phyloP scores from a whole-genome alignment of 2,329 filamentous ascomycete genomes.

The Lecanicillium sp. region DNA sequence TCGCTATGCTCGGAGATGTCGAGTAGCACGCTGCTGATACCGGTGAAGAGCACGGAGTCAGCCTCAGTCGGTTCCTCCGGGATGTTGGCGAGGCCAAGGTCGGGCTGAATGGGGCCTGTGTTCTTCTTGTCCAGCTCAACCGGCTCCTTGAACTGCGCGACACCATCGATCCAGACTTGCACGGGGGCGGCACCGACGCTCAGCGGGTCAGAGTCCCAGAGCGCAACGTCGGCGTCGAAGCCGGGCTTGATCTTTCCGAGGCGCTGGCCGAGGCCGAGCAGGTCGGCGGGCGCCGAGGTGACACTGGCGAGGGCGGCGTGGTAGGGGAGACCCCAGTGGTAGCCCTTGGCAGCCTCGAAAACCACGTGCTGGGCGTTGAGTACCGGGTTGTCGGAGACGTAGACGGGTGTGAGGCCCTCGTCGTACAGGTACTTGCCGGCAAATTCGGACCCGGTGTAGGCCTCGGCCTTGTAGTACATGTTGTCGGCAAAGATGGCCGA shows the following conservation, averaged over 20 bases:
- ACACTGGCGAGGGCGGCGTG: slow-evolving; percentile 53
- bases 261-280: slow-evolving; percentile 50
- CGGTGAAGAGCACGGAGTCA: slow-evolving; percentile 39
- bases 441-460: slow-evolving; percentile 58
- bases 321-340: slow-evolving; percentile 55
- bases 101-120: slow-evolving; percentile 31
- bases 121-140: slow-evolving; percentile 48
- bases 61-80: slow-evolving; percentile 34
- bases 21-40: slow-evolving; percentile 29
- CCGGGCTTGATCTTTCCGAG: slow-evolving; percentile 57
- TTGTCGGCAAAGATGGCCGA: slow-evolving; percentile 64
- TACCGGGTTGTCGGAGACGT: slow-evolving; percentile 66
- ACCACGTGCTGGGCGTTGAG: slow-evolving; percentile 64
- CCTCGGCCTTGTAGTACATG: slow-evolving; percentile 66
- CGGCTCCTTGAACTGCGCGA: slow-evolving; percentile 48
- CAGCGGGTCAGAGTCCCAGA: slow-evolving; percentile 59
- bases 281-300: slow-evolving; percentile 52
- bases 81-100: slow-evolving; percentile 35
- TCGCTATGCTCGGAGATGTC: slow-evolving; percentile 9
- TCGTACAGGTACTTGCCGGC: slow-evolving; percentile 62
- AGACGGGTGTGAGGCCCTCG: slow-evolving; percentile 57
- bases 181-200: slow-evolving; percentile 53
- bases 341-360: slow-evolving; percentile 56
- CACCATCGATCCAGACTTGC: slow-evolving; percentile 60
- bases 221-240: slow-evolving; percentile 55